Evolutionary conservation across 2,329 filamentous ascomycete species (phyloP), one percentile per base, ranked within the genome.

Genomic region (Verticillium alfalfae): DNA sequence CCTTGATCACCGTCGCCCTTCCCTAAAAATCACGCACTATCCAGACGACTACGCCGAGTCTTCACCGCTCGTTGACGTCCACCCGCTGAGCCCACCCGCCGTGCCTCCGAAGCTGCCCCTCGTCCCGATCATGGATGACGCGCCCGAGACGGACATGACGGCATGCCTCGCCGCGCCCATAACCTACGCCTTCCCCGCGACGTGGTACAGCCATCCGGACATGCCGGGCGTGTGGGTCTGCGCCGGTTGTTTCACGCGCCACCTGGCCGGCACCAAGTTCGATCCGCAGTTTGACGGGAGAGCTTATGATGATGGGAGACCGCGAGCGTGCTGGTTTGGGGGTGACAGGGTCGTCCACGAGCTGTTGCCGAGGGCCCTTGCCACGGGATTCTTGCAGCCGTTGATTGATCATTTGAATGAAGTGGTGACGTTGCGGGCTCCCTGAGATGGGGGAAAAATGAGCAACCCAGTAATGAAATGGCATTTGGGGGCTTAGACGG

Each of bases 141-240:
- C 9, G 3, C n/a, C 18, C 45, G 45, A 52, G 15, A 41, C 13
- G 39, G 39, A n/a, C 18, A 22, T 18, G 1, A 62, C 68, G 0
- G 66, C 71, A 52, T 78, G 76, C 61, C 67, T 73, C 41, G 67
- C 70, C n/a, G 64, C 58, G 1, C 67, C 68, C 2, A 62, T 71
- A 18, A 64, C 70, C 0, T 22, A 31, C 10, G 1, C n/a, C n/a
- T 72, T 72, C 16, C 56, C 69, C 0, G 71, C 75, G 7, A 70
- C 73, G 13, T 79, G 77, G 76, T 76, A 77, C 65, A 67, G 66
- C 3, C 74, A 79, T 38, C 62, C 70, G 0, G 60, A 64, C 1
- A 71, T 70, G 0, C 72, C 75, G 0, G 66, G 69, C 1, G 76
- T 71, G 22, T 56, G 66, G 3, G 68, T 78, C 58, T 79, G 77